These are phyloP conservation scores for Amanita exitialis DNA, from an alignment of 768 basidiomycete genomes.

Conservation along the genomic window DNA sequence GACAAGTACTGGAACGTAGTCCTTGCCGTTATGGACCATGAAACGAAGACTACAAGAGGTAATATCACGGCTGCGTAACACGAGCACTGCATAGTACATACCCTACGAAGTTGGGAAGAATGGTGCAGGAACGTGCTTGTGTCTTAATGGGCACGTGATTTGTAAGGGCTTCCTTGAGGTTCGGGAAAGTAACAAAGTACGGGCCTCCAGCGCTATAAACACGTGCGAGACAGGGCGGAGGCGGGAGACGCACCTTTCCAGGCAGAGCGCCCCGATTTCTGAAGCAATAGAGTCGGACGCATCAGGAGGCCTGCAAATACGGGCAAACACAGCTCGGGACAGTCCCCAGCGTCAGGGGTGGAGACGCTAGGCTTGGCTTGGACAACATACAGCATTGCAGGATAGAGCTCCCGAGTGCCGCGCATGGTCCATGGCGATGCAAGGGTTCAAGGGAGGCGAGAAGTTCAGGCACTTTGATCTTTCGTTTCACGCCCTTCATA, in stretches of 20 bases:
- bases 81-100: constrained; percentile 25
- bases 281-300: constrained; percentile 50
- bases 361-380: neutral
- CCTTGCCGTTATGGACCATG: constrained; percentile 90
- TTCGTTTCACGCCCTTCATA: neutral
- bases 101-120: constrained; percentile 96
- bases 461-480: neutral
- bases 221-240: neutral
- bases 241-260: constrained; percentile 56
- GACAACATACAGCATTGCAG: no score
- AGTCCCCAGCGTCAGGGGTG: neutral
- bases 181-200: constrained; percentile 89
- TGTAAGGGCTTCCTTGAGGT: constrained; percentile 68
- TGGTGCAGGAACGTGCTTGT: constrained; percentile 80
- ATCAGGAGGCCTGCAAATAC: constrained; percentile 22
- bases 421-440: no score
- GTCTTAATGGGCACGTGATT: constrained; percentile 86
- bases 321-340: neutral
- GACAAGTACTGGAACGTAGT: constrained; percentile 76
- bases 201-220: constrained; percentile 50
- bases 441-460: no score
- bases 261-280: constrained; percentile 63
- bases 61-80: neutral
- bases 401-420: no score
- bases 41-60: constrained; percentile 57